These are phyloP conservation scores for Trichoderma endophyticum DNA, from an alignment of 2,329 filamentous ascomycete genomes.

Conservation along the genomic window DNA sequence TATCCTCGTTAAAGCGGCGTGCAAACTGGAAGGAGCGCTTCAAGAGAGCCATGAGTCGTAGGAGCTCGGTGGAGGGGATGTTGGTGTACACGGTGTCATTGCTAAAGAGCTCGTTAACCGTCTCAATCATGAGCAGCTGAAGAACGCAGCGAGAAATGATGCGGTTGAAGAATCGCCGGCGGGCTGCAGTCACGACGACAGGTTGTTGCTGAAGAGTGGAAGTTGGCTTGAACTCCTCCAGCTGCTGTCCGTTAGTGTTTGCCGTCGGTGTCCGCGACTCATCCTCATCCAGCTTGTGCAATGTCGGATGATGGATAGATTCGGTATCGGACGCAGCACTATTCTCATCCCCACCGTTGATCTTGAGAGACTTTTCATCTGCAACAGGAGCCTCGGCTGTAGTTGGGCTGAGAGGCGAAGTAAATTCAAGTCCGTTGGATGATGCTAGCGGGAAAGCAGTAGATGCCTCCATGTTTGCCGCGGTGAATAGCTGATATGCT, in stretches of 20 bases:
- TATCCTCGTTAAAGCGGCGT: conserved; percentile 95
- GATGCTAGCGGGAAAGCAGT: conserved; percentile 47
- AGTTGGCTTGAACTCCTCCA: conserved; percentile 86
- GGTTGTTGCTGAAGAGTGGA: conserved; percentile 79
- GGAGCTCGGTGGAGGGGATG: conserved; percentile 84
- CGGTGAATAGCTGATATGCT: conserved; percentile 90
- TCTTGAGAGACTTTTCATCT: conserved; percentile 58
- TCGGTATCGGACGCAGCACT: conserved; percentile 32
- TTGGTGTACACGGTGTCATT: conserved; percentile 93
- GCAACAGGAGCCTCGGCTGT: conserved; percentile 37
- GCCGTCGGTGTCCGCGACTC: conserved; percentile 33
- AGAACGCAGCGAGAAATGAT: conserved; percentile 99
- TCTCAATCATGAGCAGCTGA: conserved; percentile 98
- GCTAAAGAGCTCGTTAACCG: conserved; percentile 96
- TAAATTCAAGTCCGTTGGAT: conserved; percentile 51
- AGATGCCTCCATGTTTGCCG: conserved; percentile 57
- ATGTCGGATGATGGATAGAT: conserved; percentile 29
- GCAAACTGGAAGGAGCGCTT: conserved; percentile 98
- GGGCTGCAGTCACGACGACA: conserved; percentile 86
- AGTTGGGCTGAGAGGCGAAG: conserved; percentile 42
- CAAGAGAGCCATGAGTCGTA: conserved; percentile 87
- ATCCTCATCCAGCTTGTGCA: conserved; percentile 34
- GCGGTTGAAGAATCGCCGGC: conserved; percentile 94
- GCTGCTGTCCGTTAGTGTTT: conserved; percentile 36
- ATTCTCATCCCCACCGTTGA: conserved; percentile 52